These are phyloP conservation scores for Penicillium daleae DNA, from an alignment of 495 filamentous ascomycete species.

Conservation along the genomic window DNA sequence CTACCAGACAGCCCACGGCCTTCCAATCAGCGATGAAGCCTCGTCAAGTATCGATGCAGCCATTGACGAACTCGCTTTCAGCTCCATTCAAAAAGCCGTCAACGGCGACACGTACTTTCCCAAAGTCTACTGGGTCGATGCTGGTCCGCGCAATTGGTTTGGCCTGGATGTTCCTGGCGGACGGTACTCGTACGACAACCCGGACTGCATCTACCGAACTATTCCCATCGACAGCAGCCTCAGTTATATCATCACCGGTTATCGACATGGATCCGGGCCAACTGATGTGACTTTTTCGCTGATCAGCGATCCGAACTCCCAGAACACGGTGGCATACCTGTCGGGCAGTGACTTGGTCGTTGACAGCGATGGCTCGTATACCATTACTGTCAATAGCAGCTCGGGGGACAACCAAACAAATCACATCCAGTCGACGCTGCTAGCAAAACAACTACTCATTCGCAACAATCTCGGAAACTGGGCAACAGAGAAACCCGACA, in stretches of 20 bases:
- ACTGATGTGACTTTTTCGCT: constrained; percentile 22
- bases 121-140: constrained; percentile 21
- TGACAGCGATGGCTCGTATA: constrained; percentile 20
- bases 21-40: constrained; percentile 23
- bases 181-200: constrained; percentile 24
- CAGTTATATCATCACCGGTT: constrained; percentile 16
- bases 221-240: constrained; percentile 21
- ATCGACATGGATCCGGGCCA: constrained; percentile 14
- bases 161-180: constrained; percentile 20
- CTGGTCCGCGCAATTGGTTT: constrained; percentile 21
- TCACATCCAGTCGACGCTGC: constrained; percentile 17
- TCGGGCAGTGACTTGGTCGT: constrained; percentile 18
- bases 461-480: constrained; percentile 26
- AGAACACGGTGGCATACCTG: constrained; percentile 20
- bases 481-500: constrained; percentile 17
- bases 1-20: constrained; percentile 20
- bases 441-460: constrained; percentile 15
- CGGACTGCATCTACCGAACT: constrained; percentile 25
- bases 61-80: constrained; percentile 24
- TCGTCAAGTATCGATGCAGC: constrained; percentile 22
- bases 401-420: constrained; percentile 15
- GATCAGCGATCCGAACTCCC: constrained; percentile 24
- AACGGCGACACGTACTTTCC: constrained; percentile 17
- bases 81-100: constrained; percentile 20
- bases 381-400: constrained; percentile 22